These are phyloP conservation scores for Cymbopogon flexuosus DNA, from an alignment of 202 grass and related monocot species.

Conservation along the genomic window DNA sequence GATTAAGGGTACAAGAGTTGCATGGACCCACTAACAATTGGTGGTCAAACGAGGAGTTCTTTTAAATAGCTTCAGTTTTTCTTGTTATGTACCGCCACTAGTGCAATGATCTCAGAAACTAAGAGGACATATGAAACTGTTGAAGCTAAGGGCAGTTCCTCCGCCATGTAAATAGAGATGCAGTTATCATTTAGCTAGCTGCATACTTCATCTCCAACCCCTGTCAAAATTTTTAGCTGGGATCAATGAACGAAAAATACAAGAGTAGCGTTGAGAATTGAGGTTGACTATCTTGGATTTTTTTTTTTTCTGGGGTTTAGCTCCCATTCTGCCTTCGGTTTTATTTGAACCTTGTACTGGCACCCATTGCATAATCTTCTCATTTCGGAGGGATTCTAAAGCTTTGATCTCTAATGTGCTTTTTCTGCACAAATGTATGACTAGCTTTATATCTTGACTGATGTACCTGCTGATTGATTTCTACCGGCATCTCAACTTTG, in stretches of 20 bases:
- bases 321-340: background rate
- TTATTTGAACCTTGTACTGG: background rate
- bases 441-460: background rate
- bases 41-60: background rate
- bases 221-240: background rate
- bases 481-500: background rate
- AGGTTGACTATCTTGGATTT: background rate
- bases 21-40: slow-evolving; percentile 19
- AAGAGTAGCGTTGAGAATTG: background rate
- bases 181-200: slow-evolving; percentile 9
- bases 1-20: slow-evolving; percentile 14
- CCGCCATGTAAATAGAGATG: slow-evolving; percentile 35
- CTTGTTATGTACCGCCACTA: slow-evolving; percentile 10
- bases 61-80: background rate
- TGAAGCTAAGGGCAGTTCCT: background rate
- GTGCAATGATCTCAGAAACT: slow-evolving; percentile 5
- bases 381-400: background rate
- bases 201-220: slow-evolving; percentile 2
- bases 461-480: background rate
- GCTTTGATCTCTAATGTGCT: background rate
- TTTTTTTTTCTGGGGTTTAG: background rate
- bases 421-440: background rate
- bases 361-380: background rate
- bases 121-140: background rate
- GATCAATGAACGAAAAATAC: background rate